Evolutionary conservation across 1,139 yeast species (phyloP).

Genomic region (Petasospora fabianii): DNA sequence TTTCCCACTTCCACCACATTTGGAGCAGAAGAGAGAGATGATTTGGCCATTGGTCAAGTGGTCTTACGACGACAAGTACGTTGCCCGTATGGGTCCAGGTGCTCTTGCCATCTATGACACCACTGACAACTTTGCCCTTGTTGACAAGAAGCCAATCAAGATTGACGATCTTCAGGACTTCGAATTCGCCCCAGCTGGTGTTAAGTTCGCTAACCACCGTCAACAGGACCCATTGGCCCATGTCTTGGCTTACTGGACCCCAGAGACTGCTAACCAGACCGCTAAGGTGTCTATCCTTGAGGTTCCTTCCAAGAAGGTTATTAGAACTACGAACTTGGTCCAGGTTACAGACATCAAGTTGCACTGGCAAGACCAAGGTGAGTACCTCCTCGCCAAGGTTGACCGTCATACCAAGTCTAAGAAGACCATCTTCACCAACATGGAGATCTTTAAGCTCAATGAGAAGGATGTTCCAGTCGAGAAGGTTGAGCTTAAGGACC

Average conservation of each 20-base stretch:
- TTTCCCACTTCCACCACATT: conserved; percentile 81
- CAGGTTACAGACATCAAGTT: conserved; percentile 90
- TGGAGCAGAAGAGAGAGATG: conserved; percentile 67
- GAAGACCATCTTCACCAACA: conserved; percentile 85
- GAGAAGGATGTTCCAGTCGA: conserved; percentile 96
- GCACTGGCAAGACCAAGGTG: conserved; percentile 93
- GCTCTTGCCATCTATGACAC: conserved; percentile 84
- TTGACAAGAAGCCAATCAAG: conserved; percentile 84
- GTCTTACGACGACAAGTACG: conserved; percentile 90
- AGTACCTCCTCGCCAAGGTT: conserved; percentile 86
- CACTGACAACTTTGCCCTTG: conserved; percentile 61
- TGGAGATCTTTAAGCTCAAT: conserved; percentile 84
- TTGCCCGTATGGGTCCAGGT: conserved; percentile 94
- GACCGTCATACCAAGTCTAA: conserved; percentile 96
- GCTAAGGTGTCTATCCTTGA: conserved; percentile 94
- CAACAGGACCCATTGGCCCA: conserved; percentile 46
- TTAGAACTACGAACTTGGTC: conserved; percentile 90
- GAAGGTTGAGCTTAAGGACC: conserved; percentile 88
- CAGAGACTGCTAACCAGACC: conserved; percentile 87
- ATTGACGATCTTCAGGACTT: conserved; percentile 87
- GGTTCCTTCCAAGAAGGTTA: conserved; percentile 74
- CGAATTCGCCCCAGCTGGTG: conserved; percentile 92
- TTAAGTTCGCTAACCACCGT: conserved; percentile 55
- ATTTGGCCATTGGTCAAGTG: conserved; percentile 98
- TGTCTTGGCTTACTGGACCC: conserved; percentile 92